phyloP scores from a whole-genome alignment of 345 rosid genomes.

The Clarkia xantiana region DNA sequence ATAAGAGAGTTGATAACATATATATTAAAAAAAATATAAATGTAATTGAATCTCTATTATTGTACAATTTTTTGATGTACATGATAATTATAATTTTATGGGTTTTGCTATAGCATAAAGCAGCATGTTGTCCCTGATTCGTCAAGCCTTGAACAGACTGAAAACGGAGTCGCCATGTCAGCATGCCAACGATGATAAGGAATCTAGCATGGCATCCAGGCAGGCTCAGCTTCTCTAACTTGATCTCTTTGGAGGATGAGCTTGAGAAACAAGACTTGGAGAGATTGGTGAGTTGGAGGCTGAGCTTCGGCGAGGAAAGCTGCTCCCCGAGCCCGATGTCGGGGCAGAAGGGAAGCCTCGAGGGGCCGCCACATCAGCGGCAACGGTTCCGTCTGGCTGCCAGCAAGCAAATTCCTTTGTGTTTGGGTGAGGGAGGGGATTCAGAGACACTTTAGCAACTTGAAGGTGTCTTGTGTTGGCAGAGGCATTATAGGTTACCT shows the following conservation, averaged over 20 bases:
- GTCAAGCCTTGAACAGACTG: too few species aligned
- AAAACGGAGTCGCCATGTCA: too few species aligned
- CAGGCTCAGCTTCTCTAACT: constrained; percentile 48
- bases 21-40: too few species aligned
- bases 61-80: too few species aligned
- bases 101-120: too few species aligned
- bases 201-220: neutral
- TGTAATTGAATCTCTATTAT: too few species aligned
- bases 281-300: constrained; percentile 9
- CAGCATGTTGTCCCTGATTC: too few species aligned
- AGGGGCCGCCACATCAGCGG: constrained; percentile 10
- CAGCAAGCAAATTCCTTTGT: constrained; percentile 80
- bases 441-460: constrained; percentile 30
- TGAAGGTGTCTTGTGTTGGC: constrained; percentile 84
- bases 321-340: constrained; percentile 12
- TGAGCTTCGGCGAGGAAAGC: constrained; percentile 10
- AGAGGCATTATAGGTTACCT: constrained; percentile 95
- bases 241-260: constrained; percentile 33
- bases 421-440: constrained; percentile 76
- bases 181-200: too few species aligned
- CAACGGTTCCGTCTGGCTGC: constrained; percentile 51
- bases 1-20: too few species aligned
- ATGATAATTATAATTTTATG: too few species aligned
- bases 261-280: constrained; percentile 21
- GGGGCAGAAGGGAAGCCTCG: constrained; percentile 9